phyloP scores from a whole-genome alignment of 176 grass and related monocot genomes.

The Oryza punctata region DNA sequence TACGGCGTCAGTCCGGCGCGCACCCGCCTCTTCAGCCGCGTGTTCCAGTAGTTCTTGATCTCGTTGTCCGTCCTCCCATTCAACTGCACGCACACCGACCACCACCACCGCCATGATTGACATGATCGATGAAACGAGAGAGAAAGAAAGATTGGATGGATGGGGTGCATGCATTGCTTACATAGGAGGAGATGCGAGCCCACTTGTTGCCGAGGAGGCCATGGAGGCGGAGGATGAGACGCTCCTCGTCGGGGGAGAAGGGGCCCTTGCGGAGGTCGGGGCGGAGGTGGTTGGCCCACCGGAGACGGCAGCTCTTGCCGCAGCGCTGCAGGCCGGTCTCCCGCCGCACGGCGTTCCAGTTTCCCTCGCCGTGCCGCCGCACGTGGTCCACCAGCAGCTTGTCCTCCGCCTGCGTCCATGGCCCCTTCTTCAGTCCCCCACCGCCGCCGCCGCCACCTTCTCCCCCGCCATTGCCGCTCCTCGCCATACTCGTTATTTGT shows the following conservation, averaged over 20 bases:
- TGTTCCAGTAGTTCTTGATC: constrained; percentile 98
- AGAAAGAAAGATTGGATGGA: too few species aligned
- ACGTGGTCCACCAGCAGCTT: constrained; percentile 75
- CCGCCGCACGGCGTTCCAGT: constrained; percentile 88
- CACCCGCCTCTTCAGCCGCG: constrained; percentile 69
- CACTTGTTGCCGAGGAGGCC: constrained; percentile 80
- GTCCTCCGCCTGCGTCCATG: constrained; percentile 90
- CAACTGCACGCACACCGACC: constrained; percentile 35
- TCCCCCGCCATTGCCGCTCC: not conserved
- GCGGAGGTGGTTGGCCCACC: constrained; percentile 94
- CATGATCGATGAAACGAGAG: not conserved
- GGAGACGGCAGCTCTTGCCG: constrained; percentile 93
- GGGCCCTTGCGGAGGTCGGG: constrained; percentile 93
- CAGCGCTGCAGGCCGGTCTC: constrained; percentile 74
- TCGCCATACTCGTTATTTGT: constrained; percentile 6
- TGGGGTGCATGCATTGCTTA: constrained; percentile 25
- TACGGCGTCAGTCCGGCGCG: constrained; percentile 63
- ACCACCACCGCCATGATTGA: not conserved
- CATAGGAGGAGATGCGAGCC: constrained; percentile 70
- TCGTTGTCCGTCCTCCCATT: constrained; percentile 86
- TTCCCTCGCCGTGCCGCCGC: constrained; percentile 72
- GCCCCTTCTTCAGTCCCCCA: constrained; percentile 68
- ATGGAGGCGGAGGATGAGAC: constrained; percentile 78
- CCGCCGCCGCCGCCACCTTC: not conserved
- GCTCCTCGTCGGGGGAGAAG: constrained; percentile 79